Evolutionary conservation across 495 filamentous ascomycete genomes (phyloP).

Genomic region (Neurospora sublineolata): DNA sequence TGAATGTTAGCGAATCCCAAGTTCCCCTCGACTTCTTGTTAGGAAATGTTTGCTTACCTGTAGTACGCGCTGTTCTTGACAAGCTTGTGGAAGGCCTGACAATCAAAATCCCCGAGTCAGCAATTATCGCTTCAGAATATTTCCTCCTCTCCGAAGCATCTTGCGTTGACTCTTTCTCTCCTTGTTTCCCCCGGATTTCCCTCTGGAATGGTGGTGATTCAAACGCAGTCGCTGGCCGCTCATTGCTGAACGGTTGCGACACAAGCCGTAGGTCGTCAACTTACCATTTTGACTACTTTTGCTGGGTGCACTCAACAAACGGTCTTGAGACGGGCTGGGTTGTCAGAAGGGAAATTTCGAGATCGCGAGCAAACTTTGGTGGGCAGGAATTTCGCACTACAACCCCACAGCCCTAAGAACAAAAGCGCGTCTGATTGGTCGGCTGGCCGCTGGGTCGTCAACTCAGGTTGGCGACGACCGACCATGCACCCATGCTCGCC

Average conservation of each 20-base stretch:
- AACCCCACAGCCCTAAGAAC: slow-evolving; percentile 26
- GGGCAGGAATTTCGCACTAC: slow-evolving; percentile 22
- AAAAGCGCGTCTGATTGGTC: background rate
- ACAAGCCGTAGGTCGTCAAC: slow-evolving; percentile 20
- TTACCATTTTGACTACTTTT: slow-evolving; percentile 50
- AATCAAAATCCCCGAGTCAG: slow-evolving; percentile 65
- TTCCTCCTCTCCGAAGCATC: slow-evolving; percentile 72
- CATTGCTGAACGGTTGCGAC: background rate
- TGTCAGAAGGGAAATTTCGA: slow-evolving; percentile 17
- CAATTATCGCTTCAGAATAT: slow-evolving; percentile 93
- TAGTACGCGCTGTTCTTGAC: slow-evolving; percentile 97
- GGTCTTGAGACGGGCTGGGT: slow-evolving; percentile 23
- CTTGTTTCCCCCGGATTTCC: background rate
- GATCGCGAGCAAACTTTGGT: slow-evolving; percentile 19
- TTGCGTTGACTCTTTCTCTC: slow-evolving; percentile 69
- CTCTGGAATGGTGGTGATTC: slow-evolving; percentile 1
- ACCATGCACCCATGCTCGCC: background rate
- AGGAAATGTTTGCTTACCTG: slow-evolving; percentile 50
- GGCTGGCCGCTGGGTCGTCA: background rate
- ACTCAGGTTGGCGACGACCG: slow-evolving; percentile 13
- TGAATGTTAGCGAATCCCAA: slow-evolving; percentile 5
- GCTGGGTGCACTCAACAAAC: slow-evolving; percentile 21
- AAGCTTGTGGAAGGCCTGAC: slow-evolving; percentile 84
- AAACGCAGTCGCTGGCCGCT: background rate
- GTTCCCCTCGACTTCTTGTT: background rate